Base-by-base conservation (phyloP, 495 filamentous ascomycete species). In the Lasiosphaeris hirsuta region DNA sequence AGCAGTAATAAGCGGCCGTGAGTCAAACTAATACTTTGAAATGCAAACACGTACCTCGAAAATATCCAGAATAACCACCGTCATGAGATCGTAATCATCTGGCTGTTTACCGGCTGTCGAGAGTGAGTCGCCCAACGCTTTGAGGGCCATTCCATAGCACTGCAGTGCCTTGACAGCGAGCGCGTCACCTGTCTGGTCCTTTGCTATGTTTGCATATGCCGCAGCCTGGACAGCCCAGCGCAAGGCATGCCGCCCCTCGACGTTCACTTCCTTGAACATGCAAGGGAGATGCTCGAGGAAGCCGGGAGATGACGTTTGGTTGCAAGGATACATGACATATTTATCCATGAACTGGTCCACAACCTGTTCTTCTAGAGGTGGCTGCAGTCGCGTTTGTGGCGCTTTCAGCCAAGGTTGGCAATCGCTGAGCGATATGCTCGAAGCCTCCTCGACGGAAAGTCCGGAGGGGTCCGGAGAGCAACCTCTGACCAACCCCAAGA, bases 51-150 rank as follows among this genome's bases (percentile, higher is more conserved):
- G 23, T 30, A 30, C 23, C 67, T 71, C 69, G 40, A 73, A 71
- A 10, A 70, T 62, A 52, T 71, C 70, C 35, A 73, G 61, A 37
- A 73, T 60, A 39, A 73, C 69, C 15, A 61, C 60, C n/a, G 69
- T 68, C 70, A 73, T 73, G 1, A 73, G 62, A 19, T 65, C 62
- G 56, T 68, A 64, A 37, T 73, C 70, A 61, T 70, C 67, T n/a
- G 67, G 64, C 4, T 54, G 57, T 46, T 65, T 66, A 0, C 44
- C 59, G 9, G 42, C 14, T 1, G 38, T 43, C 17, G 57, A 41
- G 18, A 73, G 48, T 2, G 64, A 65, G 7, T 67, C 53, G 9
- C 61, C 63, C 30, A 73, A 58, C 35, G 69, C 64, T 0, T 57
- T 60, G 7, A 73, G 59, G 30, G 70, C 63, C 59, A 63, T 60